Percentiles rank a stretch among this genome's conserved stretches.
Conservation (phyloP, 2,329 filamentous ascomycete genomes). For the Aureobasidium zeae region DNA sequence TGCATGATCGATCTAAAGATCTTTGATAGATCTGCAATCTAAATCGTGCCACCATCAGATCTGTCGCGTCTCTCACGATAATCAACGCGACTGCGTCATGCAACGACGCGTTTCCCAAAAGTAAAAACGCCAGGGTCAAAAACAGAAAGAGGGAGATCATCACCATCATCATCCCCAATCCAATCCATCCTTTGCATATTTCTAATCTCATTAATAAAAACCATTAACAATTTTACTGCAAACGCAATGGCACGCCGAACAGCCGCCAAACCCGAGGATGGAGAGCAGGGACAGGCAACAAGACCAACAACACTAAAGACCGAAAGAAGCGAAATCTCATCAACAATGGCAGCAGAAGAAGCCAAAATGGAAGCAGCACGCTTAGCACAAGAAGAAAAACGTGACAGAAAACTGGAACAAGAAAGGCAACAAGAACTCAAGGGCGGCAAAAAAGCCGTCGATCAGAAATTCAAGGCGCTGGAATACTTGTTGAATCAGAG, state of each 20-base stretch:
- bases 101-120: slow-evolving; percentile 1
- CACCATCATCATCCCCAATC: too few relatives aligned
- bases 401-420: slow-evolving; percentile 35
- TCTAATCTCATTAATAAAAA: too few relatives aligned
- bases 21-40: neutral
- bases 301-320: slow-evolving; percentile 28
- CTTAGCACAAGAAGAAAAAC: slow-evolving; percentile 37
- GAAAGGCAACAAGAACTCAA: slow-evolving; percentile 39
- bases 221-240: neutral
- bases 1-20: too few relatives aligned
- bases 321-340: slow-evolving; percentile 26
- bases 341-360: slow-evolving; percentile 39
- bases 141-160: too few relatives aligned
- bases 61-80: too few relatives aligned
- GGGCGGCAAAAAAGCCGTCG: slow-evolving; percentile 37
- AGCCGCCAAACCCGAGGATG: slow-evolving; percentile 17
- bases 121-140: too few relatives aligned
- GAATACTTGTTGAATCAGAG: slow-evolving; percentile 45
- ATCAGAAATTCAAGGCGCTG: slow-evolving; percentile 43
- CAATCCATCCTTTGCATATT: too few relatives aligned
- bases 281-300: too few relatives aligned
- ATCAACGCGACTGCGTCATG: slow-evolving; percentile 8
- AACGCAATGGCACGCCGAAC: slow-evolving; percentile 4
- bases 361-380: slow-evolving; percentile 35
- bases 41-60: slow-evolving; percentile 2